Percentiles rank a stretch among this genome's conserved stretches.
These are phyloP conservation scores for Aspergillus sp. DNA, from an alignment of 2,329 filamentous ascomycete species.

Conservation along the genomic window DNA sequence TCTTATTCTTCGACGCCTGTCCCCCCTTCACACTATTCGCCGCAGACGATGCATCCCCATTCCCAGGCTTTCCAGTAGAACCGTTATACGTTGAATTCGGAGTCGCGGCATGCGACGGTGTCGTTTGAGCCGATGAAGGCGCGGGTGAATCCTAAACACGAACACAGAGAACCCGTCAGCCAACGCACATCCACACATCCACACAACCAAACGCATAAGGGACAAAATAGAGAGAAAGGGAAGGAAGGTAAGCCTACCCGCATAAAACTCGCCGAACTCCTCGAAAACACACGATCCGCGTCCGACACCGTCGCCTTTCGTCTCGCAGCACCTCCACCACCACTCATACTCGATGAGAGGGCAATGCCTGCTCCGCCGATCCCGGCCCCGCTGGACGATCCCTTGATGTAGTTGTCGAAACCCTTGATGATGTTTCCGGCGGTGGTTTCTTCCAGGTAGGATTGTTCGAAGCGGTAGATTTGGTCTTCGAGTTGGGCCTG, in stretches of 20 bases:
- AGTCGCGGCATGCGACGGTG: conserved; percentile 50
- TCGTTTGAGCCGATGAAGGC: conserved; percentile 49
- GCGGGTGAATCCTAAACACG: conserved; percentile 43
- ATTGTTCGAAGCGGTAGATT: conserved; percentile 79
- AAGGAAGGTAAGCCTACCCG: conserved; percentile 31
- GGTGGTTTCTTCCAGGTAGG: conserved; percentile 86
- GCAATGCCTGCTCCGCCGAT: conserved; percentile 36
- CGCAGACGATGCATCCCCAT: conserved; percentile 26
- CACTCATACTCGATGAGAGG: conserved; percentile 26
- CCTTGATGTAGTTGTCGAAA: conserved; percentile 98
- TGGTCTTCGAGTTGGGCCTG: conserved; percentile 70
- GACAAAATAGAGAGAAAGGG: not conserved
- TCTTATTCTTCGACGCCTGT: conserved; percentile 44
- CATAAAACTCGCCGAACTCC: conserved; percentile 53
- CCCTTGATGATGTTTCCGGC: conserved; percentile 95
- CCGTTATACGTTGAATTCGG: conserved; percentile 43
- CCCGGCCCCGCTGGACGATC: conserved; percentile 59
- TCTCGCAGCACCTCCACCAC: conserved; percentile 33
- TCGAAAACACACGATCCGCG: conserved; percentile 50
- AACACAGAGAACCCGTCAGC: conserved; percentile 3
- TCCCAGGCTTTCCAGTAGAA: conserved; percentile 31
- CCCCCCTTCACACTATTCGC: conserved; percentile 37
- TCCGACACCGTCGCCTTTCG: conserved; percentile 50
- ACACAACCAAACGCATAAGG: not conserved
- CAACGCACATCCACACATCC: not conserved